Evolutionary conservation across 345 rosid species (phyloP).

Genomic region (Brassica rapa): DNA sequence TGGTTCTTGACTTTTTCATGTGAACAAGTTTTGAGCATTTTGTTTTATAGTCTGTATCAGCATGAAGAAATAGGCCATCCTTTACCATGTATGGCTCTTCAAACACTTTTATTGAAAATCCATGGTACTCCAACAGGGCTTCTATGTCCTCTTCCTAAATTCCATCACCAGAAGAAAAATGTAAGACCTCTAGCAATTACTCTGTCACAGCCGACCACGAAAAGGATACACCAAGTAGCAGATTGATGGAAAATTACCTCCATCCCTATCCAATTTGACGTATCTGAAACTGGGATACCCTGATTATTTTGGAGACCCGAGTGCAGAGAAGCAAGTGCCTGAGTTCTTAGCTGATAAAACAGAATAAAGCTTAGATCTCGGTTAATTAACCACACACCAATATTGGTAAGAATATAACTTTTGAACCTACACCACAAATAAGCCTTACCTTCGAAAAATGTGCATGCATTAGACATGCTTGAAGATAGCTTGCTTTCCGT

Average conservation of each 20-base stretch:
- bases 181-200: slow-evolving; percentile 35
- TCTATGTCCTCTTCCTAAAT: slow-evolving; percentile 79
- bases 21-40: slow-evolving; percentile 85
- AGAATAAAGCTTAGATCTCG: slow-evolving; percentile 24
- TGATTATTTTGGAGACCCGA: slow-evolving; percentile 80
- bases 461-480: slow-evolving; percentile 99
- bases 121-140: slow-evolving; percentile 69
- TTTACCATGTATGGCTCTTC: slow-evolving; percentile 96
- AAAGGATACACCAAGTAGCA: slow-evolving; percentile 14
- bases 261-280: slow-evolving; percentile 86
- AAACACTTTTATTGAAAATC: slow-evolving; percentile 70
- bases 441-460: slow-evolving; percentile 84
- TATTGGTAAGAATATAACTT: slow-evolving; percentile 9
- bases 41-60: slow-evolving; percentile 75
- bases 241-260: slow-evolving; percentile 60
- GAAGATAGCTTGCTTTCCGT: slow-evolving; percentile 87
- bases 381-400: slow-evolving; percentile 20
- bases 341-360: slow-evolving; percentile 77
- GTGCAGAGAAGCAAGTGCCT: slow-evolving; percentile 89
- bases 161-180: slow-evolving; percentile 35
- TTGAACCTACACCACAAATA: slow-evolving; percentile 21
- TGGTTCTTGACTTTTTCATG: slow-evolving; percentile 62
- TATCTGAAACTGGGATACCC: slow-evolving; percentile 81
- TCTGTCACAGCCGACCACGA: slow-evolving; percentile 11
- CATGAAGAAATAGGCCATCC: slow-evolving; percentile 77